Evolutionary conservation across 352 stramenopile species (phyloP), one percentile per base, ranked within the genome.

Genomic region (Sclerospora graminicola): DNA sequence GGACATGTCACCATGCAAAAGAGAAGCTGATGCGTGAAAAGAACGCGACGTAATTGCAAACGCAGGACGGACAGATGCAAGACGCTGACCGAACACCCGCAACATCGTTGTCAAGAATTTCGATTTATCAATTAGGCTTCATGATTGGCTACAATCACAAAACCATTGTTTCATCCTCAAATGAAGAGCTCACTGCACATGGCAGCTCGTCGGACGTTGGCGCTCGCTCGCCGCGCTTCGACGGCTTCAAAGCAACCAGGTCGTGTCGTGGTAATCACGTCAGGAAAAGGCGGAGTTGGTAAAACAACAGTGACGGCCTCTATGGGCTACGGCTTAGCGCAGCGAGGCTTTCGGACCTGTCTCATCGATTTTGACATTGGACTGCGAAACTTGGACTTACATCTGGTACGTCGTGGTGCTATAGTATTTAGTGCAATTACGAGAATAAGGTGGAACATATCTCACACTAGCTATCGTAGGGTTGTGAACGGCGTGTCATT

Each of bases 301-400:
- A 97, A 97, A 65, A 97, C 88, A 7, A 97, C 86, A 2, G 82
- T 86, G 10, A 91, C 86, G 8, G 88, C 88, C 15, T 91, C 78
- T 27, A 65, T 94, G 27, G 81, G 80, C 42, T 92, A 88, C 65
- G 82, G 82, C 0, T 62, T 94, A 37, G 82, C 82, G 16, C 60
- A 77, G 45, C 77, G 65, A n/a, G 87, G 87, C 20, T 82, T 84
- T 44, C 71, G 75, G 46, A 95, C 83, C 39, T 96, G 84, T 44
- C 73, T 97, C 5, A 94, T 97, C 50, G 88, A 97, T 61, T 97
- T 97, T 63, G 86, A 97, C 65, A 96, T 97, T 56, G 88, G 88
- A 0, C 51, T 97, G 37, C 82, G 88, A 28, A 97, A 97, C 55
- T 44, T 97, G 21, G 86, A 97, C 46, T 69, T 97, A 46, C 86